Percentiles rank a stretch among this genome's conserved stretches.
Evolutionary conservation across 2,329 filamentous ascomycete species (phyloP).

Genomic region (Didymella pinodella): DNA sequence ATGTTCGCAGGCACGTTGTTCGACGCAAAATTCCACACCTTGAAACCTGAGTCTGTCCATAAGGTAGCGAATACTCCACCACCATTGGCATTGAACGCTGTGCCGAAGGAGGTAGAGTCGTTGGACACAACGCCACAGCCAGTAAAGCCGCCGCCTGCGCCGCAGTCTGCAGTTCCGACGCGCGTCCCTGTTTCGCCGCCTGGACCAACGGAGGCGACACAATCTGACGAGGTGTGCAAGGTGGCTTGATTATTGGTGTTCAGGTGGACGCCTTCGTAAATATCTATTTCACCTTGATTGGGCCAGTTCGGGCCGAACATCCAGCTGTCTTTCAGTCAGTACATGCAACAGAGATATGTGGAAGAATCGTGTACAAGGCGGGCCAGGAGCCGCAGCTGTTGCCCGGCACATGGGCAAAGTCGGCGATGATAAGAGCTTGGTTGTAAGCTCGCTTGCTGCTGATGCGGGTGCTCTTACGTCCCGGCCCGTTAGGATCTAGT

Average conservation of each 20-base stretch:
- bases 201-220: slow-evolving; percentile 41
- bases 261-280: slow-evolving; percentile 50
- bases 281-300: slow-evolving; percentile 48
- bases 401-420: slow-evolving; percentile 52
- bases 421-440: slow-evolving; percentile 50
- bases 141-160: slow-evolving; percentile 44
- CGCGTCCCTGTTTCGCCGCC: slow-evolving; percentile 44
- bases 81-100: slow-evolving; percentile 51
- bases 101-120: slow-evolving; percentile 46
- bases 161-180: slow-evolving; percentile 46
- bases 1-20: slow-evolving; percentile 55
- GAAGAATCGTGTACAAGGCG: slow-evolving; percentile 41
- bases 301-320: slow-evolving; percentile 53
- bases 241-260: slow-evolving; percentile 50
- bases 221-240: slow-evolving; percentile 49
- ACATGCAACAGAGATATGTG: not conserved
- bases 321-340: slow-evolving; percentile 40
- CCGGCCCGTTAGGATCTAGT: slow-evolving; percentile 45
- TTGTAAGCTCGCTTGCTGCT: slow-evolving; percentile 50
- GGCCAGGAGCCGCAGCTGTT: slow-evolving; percentile 52
- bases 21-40: slow-evolving; percentile 58
- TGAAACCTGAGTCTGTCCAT: slow-evolving; percentile 54
- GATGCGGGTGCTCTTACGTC: slow-evolving; percentile 49
- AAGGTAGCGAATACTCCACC: slow-evolving; percentile 56
- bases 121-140: slow-evolving; percentile 45